Evolutionary conservation across 2,329 filamentous ascomycete genomes (phyloP), one percentile per base, ranked within the genome.

Genomic region (Monilinia fructicola): DNA sequence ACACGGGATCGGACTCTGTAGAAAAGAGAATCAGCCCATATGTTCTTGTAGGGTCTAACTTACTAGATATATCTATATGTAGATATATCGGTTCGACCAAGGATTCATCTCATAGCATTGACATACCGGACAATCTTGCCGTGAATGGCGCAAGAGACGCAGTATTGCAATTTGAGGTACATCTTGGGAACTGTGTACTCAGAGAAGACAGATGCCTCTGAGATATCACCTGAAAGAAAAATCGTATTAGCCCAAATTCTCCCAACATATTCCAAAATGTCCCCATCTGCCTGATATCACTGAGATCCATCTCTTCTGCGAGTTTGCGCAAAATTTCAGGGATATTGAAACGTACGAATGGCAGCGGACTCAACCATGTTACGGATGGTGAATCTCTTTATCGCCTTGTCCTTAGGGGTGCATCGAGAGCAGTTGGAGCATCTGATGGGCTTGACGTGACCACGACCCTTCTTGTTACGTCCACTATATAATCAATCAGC

Each of bases 111-210:
- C 78, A 82, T 52, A 82, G 78, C 71, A 68, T 64, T 81, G 81
- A 88, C 93, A 83, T 95, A 98, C 94, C 95, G 94, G 84, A 99
- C 96, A 83, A 99, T 99, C 91, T 99, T 99, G 88, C 95, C 95
- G 88, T 99, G 95, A 76, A 99, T 99, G 80, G 95, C 95, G 85
- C 95, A 99, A 84, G 94, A 98, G 81, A 99, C 95, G 84, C 95
- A 99, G 92, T 99, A 99, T 87, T 99, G 95, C 82, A 99, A 90
- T 91, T 99, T 99, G 85, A 99, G 87, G 92, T 99, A 99, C 96
- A 99, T 99, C 92, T 99, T 99, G 85, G 95, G 95, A 79, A 99
- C 94, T 77, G 93, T 93, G 88, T 99, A 99, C 87, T 99, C 95
- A 79, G 91, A 83, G 85, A 98, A 99, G 84, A 99, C 95, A 79